phyloP scores from a whole-genome alignment of 352 stramenopile species.

The Aphanomyces invadans region DNA sequence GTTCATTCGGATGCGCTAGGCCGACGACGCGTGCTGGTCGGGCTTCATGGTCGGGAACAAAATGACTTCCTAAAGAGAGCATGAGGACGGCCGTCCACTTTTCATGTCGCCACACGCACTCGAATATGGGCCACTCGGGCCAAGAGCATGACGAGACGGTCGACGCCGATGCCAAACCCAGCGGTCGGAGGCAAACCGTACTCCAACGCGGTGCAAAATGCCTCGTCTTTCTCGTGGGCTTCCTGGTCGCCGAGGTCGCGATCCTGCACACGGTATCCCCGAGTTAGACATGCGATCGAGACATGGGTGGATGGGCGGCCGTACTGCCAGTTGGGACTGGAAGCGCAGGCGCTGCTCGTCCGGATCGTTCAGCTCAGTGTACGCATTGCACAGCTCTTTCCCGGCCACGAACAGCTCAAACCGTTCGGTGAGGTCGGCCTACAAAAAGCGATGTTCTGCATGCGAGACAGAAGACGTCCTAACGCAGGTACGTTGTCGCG shows the following conservation, averaged over 20 bases:
- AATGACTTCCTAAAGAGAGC: constrained; percentile 92
- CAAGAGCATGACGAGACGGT: constrained; percentile 98
- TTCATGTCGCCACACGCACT: constrained; percentile 32
- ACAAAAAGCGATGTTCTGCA: not conserved
- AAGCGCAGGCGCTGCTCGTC: constrained; percentile 95
- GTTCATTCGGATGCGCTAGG: too few relatives aligned
- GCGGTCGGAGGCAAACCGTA: constrained; percentile 95
- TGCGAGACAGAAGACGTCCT: too few relatives aligned
- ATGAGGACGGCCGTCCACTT: not conserved
- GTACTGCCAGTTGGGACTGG: constrained; percentile 82
- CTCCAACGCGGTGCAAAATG: constrained; percentile 97
- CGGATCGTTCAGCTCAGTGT: constrained; percentile 98
- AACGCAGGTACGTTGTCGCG: constrained; percentile 54
- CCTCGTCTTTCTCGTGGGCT: constrained; percentile 91
- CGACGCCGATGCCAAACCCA: constrained; percentile 96
- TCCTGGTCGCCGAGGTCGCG: constrained; percentile 76
- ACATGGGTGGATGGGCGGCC: not conserved
- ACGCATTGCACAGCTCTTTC: constrained; percentile 97
- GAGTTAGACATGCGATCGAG: constrained; percentile 6
- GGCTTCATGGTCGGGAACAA: constrained; percentile 99
- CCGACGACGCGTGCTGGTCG: constrained; percentile 16
- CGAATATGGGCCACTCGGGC: constrained; percentile 97
- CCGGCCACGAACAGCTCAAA: constrained; percentile 98
- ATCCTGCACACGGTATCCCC: constrained; percentile 29
- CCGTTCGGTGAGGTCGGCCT: constrained; percentile 90